phyloP scores from a whole-genome alignment of 345 rosid species.

The Corchorus capsularis region DNA sequence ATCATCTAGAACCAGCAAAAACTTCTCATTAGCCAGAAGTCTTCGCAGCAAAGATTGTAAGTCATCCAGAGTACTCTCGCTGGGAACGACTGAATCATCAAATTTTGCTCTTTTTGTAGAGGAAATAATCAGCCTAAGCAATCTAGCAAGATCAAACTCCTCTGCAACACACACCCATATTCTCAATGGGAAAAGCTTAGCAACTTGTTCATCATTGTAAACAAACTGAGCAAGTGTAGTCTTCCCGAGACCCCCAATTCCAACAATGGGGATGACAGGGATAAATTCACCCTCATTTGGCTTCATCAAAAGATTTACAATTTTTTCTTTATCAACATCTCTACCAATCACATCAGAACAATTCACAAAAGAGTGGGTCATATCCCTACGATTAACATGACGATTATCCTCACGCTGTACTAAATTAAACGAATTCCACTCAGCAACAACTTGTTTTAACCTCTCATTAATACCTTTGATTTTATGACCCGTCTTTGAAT shows the following conservation, averaged over 20 bases:
- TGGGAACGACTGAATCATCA: not conserved
- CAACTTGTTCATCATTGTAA: conserved; percentile 6
- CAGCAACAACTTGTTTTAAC: not conserved
- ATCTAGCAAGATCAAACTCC: not conserved
- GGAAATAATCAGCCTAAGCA: not conserved
- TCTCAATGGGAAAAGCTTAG: not conserved
- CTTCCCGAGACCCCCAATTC: conserved; percentile 22
- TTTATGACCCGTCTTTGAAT: not conserved
- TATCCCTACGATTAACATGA: not conserved
- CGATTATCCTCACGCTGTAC: not conserved
- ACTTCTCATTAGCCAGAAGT: not conserved
- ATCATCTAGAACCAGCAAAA: not conserved
- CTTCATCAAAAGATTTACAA: not conserved
- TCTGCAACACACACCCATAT: conserved; percentile 9
- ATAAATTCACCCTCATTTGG: not conserved
- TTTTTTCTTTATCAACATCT: not conserved
- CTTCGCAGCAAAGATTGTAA: not conserved
- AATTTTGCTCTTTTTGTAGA: not conserved
- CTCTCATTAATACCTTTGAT: not conserved
- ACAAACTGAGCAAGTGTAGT: conserved; percentile 6
- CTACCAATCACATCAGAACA: conserved; percentile 13
- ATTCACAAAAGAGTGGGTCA: not conserved
- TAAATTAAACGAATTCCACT: not conserved
- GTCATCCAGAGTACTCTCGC: not conserved
- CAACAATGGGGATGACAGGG: conserved; percentile 19